Conservation (phyloP, 768 basidiomycete genomes). For the Hysterangium stoloniferum region DNA sequence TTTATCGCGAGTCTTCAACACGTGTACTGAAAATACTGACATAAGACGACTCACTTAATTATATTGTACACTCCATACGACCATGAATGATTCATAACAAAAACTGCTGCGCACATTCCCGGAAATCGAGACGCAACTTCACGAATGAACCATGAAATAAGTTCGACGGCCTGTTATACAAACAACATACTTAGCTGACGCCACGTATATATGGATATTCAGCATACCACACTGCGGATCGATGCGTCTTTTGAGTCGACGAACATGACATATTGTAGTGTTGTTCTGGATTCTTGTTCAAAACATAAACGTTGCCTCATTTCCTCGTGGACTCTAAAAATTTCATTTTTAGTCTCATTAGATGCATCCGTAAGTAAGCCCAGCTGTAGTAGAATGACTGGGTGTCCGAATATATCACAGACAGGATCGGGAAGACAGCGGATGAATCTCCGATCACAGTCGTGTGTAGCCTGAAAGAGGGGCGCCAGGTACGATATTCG, state of each 20-base stretch:
- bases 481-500: conserved; percentile 22
- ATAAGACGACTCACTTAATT: conserved; percentile 42
- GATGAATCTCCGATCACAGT: conserved; percentile 27
- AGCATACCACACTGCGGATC: conserved; percentile 44
- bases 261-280: conserved; percentile 59
- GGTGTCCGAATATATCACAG: conserved; percentile 57
- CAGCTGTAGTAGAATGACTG: conserved; percentile 50
- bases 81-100: conserved; percentile 72
- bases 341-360: conserved; percentile 32
- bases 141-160: conserved; percentile 55
- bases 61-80: conserved; percentile 61
- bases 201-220: conserved; percentile 6
- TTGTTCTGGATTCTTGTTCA: conserved; percentile 23
- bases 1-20: neutral
- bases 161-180: conserved; percentile 43
- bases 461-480: neutral
- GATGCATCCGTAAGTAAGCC: conserved; percentile 32
- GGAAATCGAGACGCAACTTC: conserved; percentile 67
- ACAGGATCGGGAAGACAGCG: conserved; percentile 47
- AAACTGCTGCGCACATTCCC: conserved; percentile 72
- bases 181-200: conserved; percentile 13
- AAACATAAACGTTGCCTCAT: conserved; percentile 46
- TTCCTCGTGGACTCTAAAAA: conserved; percentile 46
- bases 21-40: neutral
- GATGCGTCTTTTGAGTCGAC: conserved; percentile 56